A percentile compares a stretch with the other conserved stretches of the same genome.
Evolutionary conservation across 2,329 filamentous ascomycete species (phyloP).

Genomic region (Neopestalotiopsis sp.): DNA sequence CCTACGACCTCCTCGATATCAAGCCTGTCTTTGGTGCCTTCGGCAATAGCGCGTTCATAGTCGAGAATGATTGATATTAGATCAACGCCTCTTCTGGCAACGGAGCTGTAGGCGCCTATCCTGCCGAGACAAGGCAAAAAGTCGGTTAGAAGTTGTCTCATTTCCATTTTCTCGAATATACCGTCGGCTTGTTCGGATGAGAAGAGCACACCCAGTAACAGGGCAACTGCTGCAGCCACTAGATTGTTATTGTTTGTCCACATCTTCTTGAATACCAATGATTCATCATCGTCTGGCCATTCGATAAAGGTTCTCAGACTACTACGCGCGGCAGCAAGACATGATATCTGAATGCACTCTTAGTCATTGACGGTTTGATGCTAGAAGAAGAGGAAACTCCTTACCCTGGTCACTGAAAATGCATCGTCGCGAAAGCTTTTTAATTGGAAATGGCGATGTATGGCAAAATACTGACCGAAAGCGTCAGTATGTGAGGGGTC

Average conservation of each 20-base stretch:
- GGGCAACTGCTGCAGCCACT: conserved; percentile 9
- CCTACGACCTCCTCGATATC: conserved; percentile 4
- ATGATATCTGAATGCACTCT: background rate
- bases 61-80: conserved; percentile 8
- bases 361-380: background rate
- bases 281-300: conserved; percentile 10
- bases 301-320: conserved; percentile 12
- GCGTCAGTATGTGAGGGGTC: background rate
- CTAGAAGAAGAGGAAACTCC: background rate
- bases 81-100: conserved; percentile 5
- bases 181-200: conserved; percentile 5
- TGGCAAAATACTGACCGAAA: conserved; percentile 1
- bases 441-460: conserved; percentile 10
- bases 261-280: conserved; percentile 10
- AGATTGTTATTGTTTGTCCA: conserved; percentile 14
- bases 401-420: conserved; percentile 8
- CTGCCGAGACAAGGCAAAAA: conserved; percentile 11
- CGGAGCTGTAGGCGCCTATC: conserved; percentile 9
- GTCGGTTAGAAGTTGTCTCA: conserved; percentile 10
- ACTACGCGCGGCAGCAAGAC: conserved; percentile 10
- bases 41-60: conserved; percentile 7
- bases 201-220: conserved; percentile 5
- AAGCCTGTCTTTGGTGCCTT: conserved; percentile 3
- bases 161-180: conserved; percentile 15
- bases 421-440: conserved; percentile 10